Percentiles rank a stretch among this genome's conserved stretches.
These are phyloP conservation scores for Polygonum maritimum DNA, from an alignment of 148 eudicot genomes.

Conservation along the genomic window DNA sequence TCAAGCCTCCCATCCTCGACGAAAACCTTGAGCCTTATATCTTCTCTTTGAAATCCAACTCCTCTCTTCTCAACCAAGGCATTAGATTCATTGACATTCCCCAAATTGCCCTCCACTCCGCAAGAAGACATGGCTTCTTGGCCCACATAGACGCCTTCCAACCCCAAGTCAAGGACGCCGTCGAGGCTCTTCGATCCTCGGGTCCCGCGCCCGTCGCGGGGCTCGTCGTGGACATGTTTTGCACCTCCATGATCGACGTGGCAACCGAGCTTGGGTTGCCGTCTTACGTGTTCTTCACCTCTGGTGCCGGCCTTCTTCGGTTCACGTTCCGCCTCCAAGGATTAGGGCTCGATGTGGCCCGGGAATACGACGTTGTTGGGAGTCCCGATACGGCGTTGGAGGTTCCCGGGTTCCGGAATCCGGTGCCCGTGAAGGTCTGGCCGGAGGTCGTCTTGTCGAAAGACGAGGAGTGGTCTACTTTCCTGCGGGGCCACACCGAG, in stretches of 20 bases:
- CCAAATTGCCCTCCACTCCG: neutral
- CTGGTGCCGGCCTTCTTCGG: conserved; percentile 8
- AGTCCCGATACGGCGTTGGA: conserved; percentile 2
- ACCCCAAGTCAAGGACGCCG: conserved; percentile 1
- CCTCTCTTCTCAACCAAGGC: too few relatives aligned
- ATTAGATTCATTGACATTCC: neutral
- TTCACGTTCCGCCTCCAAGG: neutral
- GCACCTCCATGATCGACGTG: conserved; percentile 21
- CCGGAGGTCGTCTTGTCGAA: neutral
- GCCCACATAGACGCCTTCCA: conserved; percentile 7
- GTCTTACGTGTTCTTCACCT: conserved; percentile 17
- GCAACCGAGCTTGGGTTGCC: conserved; percentile 20
- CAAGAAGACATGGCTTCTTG: neutral
- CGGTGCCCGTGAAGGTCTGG: neutral
- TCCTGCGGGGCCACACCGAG: neutral
- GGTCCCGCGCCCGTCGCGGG: conserved; percentile 6
- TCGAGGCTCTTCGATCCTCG: neutral
- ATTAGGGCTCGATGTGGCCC: neutral
- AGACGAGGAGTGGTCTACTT: neutral
- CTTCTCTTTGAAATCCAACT: neutral
- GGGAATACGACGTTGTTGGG: conserved; percentile 8
- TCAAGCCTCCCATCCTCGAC: conserved; percentile 13
- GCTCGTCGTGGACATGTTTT: conserved; percentile 28
- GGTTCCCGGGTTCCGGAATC: neutral
- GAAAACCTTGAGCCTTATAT: neutral